Percentiles rank a stretch among this genome's conserved stretches.
These are phyloP conservation scores for Starmerella powellii DNA, from an alignment of 805 yeast species.

Conservation along the genomic window DNA sequence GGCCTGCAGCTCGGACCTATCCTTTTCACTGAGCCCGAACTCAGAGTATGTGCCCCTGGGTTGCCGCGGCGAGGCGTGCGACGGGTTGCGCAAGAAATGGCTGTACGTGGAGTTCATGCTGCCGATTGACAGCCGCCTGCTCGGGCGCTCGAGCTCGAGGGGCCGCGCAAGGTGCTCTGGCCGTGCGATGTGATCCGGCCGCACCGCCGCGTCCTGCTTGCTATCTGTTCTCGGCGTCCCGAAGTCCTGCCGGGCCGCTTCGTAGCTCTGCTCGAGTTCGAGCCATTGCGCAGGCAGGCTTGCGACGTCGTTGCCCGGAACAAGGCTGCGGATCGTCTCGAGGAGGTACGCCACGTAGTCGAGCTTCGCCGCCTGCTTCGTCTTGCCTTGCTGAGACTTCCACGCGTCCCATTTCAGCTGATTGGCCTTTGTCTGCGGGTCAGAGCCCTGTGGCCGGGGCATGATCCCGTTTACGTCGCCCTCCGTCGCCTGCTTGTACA, in stretches of 20 bases:
- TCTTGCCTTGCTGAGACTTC: constrained; percentile 59
- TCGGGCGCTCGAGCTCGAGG: background rate
- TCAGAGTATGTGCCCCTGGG: constrained; percentile 18
- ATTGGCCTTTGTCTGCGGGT: constrained; percentile 53
- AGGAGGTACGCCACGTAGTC: constrained; percentile 55
- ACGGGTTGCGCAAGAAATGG: constrained; percentile 22
- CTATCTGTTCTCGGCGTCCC: no score
- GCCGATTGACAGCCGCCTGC: constrained; percentile 17
- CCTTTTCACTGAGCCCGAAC: constrained; percentile 23
- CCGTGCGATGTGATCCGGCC: no score
- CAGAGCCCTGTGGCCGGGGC: constrained; percentile 50
- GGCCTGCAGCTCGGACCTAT: constrained; percentile 17
- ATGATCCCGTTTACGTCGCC: constrained; percentile 65
- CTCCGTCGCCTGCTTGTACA: constrained; percentile 81
- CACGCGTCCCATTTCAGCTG: constrained; percentile 75
- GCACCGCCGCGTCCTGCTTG: no score
- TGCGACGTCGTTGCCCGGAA: constrained; percentile 50
- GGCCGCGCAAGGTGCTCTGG: no score
- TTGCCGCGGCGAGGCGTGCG: constrained; percentile 3
- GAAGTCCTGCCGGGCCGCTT: constrained; percentile 21
- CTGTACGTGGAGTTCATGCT: constrained; percentile 21
- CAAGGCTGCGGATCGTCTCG: constrained; percentile 43
- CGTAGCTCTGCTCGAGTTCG: constrained; percentile 66
- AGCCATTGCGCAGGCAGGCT: constrained; percentile 40
- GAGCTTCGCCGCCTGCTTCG: constrained; percentile 61